phyloP scores from a whole-genome alignment of 331 rosid species.

The Malus hybrid region DNA sequence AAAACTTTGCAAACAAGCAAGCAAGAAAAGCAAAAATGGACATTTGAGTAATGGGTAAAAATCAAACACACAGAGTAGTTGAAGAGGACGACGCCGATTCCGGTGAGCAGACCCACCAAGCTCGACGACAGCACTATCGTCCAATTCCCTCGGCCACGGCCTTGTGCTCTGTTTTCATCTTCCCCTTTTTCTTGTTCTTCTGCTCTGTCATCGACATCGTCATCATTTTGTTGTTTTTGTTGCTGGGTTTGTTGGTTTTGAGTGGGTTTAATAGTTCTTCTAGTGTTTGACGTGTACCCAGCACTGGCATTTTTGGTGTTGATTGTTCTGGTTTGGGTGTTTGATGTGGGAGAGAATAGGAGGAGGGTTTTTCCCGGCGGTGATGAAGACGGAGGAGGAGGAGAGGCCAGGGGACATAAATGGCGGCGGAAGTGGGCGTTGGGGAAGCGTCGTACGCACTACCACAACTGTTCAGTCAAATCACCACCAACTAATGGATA shows the following conservation, averaged over 20 bases:
- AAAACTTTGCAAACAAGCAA: no score
- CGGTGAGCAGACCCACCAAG: no score
- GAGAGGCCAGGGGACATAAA: slow-evolving; percentile 16
- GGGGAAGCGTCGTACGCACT: slow-evolving; percentile 25
- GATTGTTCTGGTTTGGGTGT: neutral
- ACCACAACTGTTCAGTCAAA: slow-evolving; percentile 6
- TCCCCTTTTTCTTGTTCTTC: slow-evolving; percentile 2
- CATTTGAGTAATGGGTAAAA: no score
- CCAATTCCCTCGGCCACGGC: slow-evolving; percentile 32
- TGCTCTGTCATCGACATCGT: neutral
- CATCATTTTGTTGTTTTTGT: slow-evolving; percentile 8
- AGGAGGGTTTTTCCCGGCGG: neutral
- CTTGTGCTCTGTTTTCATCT: slow-evolving; percentile 1
- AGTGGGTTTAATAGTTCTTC: neutral
- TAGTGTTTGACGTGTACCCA: neutral
- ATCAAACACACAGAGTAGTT: no score
- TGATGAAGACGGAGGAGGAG: slow-evolving; percentile 8
- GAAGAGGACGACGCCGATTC: no score
- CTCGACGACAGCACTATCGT: slow-evolving; percentile 10
- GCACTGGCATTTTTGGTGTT: neutral
- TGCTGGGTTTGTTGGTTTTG: slow-evolving; percentile 23
- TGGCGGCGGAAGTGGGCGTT: slow-evolving; percentile 4
- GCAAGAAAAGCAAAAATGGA: no score
- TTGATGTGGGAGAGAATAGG: slow-evolving; percentile 2
- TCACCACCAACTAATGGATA: slow-evolving; percentile 15